phyloP scores from a whole-genome alignment of 225 moss, liverwort and hornwort genomes.

The Anthoceros angustus region DNA sequence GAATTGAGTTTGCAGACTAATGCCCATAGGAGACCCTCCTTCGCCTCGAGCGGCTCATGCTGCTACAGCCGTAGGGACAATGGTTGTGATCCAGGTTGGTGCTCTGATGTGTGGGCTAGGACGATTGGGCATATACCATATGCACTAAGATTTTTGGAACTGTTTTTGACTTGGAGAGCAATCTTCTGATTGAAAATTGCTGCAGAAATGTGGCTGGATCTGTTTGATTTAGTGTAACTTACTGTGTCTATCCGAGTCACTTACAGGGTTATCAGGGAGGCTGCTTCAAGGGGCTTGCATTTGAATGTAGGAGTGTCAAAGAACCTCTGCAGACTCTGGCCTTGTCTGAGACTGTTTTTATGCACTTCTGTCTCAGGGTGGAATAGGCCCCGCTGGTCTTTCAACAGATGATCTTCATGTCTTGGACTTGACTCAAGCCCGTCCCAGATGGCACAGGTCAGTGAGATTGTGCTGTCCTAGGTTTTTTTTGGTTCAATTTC shows the following conservation, averaged over 20 bases:
- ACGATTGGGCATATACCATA: background rate
- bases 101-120: constrained; percentile 4
- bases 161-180: no score
- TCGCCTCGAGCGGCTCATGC: constrained; percentile 83
- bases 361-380: constrained; percentile 28
- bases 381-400: constrained; percentile 69
- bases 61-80: constrained; percentile 75
- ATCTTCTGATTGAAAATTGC: no score
- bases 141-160: background rate
- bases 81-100: constrained; percentile 72
- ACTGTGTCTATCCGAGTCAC: no score
- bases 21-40: constrained; percentile 71
- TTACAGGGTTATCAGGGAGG: no score
- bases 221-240: no score
- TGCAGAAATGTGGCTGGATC: no score
- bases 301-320: no score
- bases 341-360: background rate
- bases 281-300: no score
- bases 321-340: no score
- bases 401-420: constrained; percentile 81
- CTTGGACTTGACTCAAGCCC: constrained; percentile 56
- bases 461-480: background rate
- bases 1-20: constrained; percentile 24
- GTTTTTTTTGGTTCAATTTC: background rate
- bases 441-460: constrained; percentile 65